A percentile compares a stretch with the other conserved stretches of the same genome.
These are phyloP conservation scores for Suhomyces wounanorum DNA, from an alignment of 1,139 yeast species.

Conservation along the genomic window DNA sequence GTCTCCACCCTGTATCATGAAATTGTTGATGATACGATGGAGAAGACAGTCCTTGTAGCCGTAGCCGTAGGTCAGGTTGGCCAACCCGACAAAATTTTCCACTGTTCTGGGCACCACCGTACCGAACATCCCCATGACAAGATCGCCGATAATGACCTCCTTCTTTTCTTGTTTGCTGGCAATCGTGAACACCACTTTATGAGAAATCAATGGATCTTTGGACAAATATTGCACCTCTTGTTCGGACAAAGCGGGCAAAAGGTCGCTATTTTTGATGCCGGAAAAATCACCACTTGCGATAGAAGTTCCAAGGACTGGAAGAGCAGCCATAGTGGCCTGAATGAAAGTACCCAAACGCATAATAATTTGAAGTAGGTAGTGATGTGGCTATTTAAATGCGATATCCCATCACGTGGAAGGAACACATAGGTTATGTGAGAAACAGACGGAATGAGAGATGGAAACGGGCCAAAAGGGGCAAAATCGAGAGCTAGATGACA, in stretches of 20 bases:
- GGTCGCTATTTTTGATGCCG: not conserved
- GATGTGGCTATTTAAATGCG: not conserved
- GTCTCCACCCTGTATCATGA: constrained; percentile 47
- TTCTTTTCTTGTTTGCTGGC: constrained; percentile 9
- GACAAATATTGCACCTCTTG: constrained; percentile 15
- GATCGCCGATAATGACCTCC: constrained; percentile 16
- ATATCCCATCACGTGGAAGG: not conserved
- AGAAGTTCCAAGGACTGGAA: not conserved
- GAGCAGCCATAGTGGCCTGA: constrained; percentile 1
- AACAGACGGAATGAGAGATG: too few species aligned
- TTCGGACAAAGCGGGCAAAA: constrained; percentile 13
- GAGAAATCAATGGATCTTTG: constrained; percentile 19
- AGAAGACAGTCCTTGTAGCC: constrained; percentile 36
- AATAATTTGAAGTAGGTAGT: not conserved
- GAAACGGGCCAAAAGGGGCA: too few species aligned
- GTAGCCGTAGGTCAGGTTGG: constrained; percentile 34
- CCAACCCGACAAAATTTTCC: constrained; percentile 36
- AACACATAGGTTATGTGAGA: too few species aligned
- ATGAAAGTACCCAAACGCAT: constrained; percentile 1
- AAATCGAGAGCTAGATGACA: too few species aligned
- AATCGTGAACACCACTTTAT: constrained; percentile 17
- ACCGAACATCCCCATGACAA: constrained; percentile 27
- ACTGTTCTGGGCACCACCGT: constrained; percentile 40
- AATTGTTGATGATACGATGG: constrained; percentile 41
- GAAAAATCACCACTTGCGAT: not conserved